phyloP scores from a whole-genome alignment of 345 rosid species.

The Eucalyptus pauciflora region DNA sequence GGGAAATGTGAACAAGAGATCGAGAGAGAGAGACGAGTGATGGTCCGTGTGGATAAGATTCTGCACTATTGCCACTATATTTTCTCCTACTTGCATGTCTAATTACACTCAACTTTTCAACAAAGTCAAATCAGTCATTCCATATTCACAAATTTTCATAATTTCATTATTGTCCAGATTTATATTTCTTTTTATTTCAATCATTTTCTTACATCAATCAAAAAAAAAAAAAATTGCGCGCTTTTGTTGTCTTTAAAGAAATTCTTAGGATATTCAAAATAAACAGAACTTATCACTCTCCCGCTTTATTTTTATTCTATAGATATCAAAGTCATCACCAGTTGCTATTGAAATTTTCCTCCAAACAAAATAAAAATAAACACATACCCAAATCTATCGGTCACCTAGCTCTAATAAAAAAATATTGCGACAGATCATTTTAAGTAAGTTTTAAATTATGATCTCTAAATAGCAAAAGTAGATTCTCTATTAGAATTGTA shows the following conservation, averaged over 20 bases:
- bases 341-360: no score
- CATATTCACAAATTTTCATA: not conserved
- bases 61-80: not conserved
- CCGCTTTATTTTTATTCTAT: no score
- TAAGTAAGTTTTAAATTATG: not conserved
- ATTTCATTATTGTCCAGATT: not conserved
- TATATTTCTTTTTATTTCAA: not conserved
- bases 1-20: not conserved
- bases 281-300: no score
- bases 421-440: no score
- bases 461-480: not conserved
- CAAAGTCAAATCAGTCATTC: not conserved
- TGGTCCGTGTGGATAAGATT: not conserved
- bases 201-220: no score
- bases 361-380: no score
- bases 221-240: not conserved
- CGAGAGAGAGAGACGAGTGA: not conserved
- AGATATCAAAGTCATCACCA: rapidly evolving
- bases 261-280: no score
- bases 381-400: no score
- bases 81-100: no score
- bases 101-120: not conserved
- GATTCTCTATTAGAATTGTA: no score
- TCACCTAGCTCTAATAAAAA: no score
- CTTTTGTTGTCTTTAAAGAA: not conserved